These are phyloP conservation scores for Trichoderma guizhouense DNA, from an alignment of 2,329 filamentous ascomycete species.

Conservation along the genomic window DNA sequence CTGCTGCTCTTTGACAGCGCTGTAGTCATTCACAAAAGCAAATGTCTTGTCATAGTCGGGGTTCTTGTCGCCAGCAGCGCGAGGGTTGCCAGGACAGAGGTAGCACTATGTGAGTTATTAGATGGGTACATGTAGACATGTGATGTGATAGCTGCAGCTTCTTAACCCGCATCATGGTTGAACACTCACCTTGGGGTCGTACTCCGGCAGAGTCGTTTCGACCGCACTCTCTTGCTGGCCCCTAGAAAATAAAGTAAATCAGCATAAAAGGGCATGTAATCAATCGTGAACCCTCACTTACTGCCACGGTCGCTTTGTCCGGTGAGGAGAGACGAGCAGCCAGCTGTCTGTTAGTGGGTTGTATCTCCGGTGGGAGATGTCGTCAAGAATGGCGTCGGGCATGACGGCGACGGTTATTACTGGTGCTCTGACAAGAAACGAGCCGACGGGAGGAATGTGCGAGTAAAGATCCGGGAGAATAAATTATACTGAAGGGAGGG, in stretches of 20 bases:
- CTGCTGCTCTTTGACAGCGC: conserved; percentile 91
- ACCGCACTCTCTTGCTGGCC: conserved; percentile 72
- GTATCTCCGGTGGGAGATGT: conserved; percentile 93
- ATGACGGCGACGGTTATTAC: conserved; percentile 42
- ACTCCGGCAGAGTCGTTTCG: conserved; percentile 68
- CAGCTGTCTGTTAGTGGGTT: conserved; percentile 88
- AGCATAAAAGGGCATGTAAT: not conserved
- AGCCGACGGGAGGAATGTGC: not conserved
- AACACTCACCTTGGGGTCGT: conserved; percentile 66
- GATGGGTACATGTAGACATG: not conserved
- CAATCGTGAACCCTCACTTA: conserved; percentile 48
- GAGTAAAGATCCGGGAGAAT: not conserved
- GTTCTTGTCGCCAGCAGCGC: conserved; percentile 82
- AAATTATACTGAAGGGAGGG: not conserved
- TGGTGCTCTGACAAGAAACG: not conserved
- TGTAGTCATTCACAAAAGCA: conserved; percentile 96
- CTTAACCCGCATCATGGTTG: not conserved
- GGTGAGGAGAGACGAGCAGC: conserved; percentile 91
- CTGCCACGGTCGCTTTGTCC: conserved; percentile 98
- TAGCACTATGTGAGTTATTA: conserved; percentile 63
- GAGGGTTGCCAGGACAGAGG: conserved; percentile 85
- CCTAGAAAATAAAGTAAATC: conserved; percentile 42
- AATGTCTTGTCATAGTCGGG: conserved; percentile 85
- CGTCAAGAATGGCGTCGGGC: conserved; percentile 77
- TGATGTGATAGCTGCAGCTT: not conserved